These are phyloP conservation scores for Fusarium scirpi DNA, from an alignment of 2,329 filamentous ascomycete species.

Conservation along the genomic window DNA sequence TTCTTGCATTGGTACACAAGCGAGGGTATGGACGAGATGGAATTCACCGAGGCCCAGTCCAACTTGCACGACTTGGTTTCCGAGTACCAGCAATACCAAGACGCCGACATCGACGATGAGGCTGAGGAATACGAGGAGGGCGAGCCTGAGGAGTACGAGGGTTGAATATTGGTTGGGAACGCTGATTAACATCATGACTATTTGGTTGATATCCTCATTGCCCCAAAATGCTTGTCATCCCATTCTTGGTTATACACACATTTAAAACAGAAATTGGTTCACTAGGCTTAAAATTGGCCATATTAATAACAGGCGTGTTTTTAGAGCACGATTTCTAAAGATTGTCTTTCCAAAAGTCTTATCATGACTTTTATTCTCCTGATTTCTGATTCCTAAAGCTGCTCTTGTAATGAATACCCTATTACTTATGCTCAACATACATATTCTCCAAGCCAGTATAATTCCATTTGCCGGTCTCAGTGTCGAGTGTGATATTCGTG, in stretches of 20 bases:
- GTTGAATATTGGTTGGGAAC: constrained; percentile 11
- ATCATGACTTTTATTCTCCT: not conserved
- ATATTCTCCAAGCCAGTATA: constrained; percentile 17
- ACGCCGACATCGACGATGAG: constrained; percentile 94
- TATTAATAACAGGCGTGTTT: constrained; percentile 14
- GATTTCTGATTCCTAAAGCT: not conserved
- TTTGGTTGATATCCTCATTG: constrained; percentile 21
- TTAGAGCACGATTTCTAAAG: not conserved
- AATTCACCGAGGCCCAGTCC: constrained; percentile 99
- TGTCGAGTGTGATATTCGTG: constrained; percentile 45
- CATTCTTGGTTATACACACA: constrained; percentile 24
- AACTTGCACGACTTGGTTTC: constrained; percentile 99
- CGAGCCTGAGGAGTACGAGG: constrained; percentile 33
- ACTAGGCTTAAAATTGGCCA: constrained; percentile 17
- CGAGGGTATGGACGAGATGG: constrained; percentile 99
- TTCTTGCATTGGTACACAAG: constrained; percentile 99
- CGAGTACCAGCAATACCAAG: constrained; percentile 99
- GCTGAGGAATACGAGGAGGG: constrained; percentile 77
- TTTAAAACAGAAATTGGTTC: constrained; percentile 37
- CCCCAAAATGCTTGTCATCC: constrained; percentile 23
- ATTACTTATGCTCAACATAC: constrained; percentile 24
- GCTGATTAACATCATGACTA: constrained; percentile 20
- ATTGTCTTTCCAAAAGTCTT: not conserved
- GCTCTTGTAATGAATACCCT: not conserved
- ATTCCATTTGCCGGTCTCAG: constrained; percentile 33